Evolutionary conservation across 345 rosid species (phyloP), one percentile per base, ranked within the genome.

Genomic region (Sonneratia alba): DNA sequence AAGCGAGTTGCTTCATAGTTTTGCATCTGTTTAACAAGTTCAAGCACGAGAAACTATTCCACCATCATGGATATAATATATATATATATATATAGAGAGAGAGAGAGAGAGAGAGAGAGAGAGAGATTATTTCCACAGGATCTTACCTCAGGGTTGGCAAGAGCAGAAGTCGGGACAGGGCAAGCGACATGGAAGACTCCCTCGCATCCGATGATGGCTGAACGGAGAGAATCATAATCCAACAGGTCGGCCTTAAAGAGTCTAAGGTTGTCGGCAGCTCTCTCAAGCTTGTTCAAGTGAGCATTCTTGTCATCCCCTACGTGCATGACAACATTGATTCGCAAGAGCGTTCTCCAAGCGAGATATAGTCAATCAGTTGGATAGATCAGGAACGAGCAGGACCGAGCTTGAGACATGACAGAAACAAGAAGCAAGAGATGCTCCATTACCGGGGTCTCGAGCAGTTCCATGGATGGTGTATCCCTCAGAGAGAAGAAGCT

Each of bases 101-200:
- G n/a, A n/a, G n/a, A n/a, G n/a, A n/a, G n/a, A n/a, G n/a, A n/a
- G n/a, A n/a, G n/a, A n/a, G n/a, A n/a, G n/a, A n/a, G n/a, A n/a
- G n/a, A n/a, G n/a, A n/a, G n/a, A 8, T 40, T 40, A 8, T 8
- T 7, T 22, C 1, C 3, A 22, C 11, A 62, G 32, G 53, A 36
- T 34, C 80, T 74, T 74, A 69, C 85, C 82, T 74, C 73, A 14
- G 74, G 80, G 59, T 68, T 36, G 27, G 9, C 49, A 7, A n/a
- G 12, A 70, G 77, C 38, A 61, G 80, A 15, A 49, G 81, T 65
- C n/a, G 91, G 89, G 76, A 88, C 89, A 0, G 92, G 96, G 43
- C 80, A 77, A 59, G 91, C 96, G 0, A 85, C 90, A 79, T 88
- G 98, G 76, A 92, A 83, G 68, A 88, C 91, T 3, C 90, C 92